Evolutionary conservation across 371 early-diverging fungal species (phyloP), one percentile per base, ranked within the genome.

Genomic region (Rhizopus arrhizus): DNA sequence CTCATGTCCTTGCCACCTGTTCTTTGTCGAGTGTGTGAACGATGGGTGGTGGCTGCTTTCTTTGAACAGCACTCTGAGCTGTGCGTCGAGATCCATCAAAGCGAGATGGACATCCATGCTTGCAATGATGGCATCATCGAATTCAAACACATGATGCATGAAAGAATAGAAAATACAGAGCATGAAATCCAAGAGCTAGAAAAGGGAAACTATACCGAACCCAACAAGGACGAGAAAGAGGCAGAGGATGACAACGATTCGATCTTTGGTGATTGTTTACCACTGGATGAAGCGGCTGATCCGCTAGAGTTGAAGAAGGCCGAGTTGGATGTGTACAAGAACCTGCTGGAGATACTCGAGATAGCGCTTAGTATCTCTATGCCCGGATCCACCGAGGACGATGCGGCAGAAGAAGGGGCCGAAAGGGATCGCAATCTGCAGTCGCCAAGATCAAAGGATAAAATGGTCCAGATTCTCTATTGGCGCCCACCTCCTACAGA

Each of bases 1-100:
- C 43, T 78, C 41, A 59, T 77, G 65, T 34, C 59, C 3, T 56
- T 74, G 32, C 82, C 72, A 42, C 87, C 70, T 49, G 81, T 85
- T 0, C 75, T 92, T 1, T 95, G 95, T 70, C 84, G 86, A 36
- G 86, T 95, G 16, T 95, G 95, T 62, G 95, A 95, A 64, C 76
- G 87, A 45, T 81, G 78, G 61, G 82, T 92, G 16, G 88, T 91
- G 0, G 87, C 88, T 6, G 69, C 86, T 0, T 82, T 87, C 48
- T 93, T 95, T 68, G 90, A 90, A 64, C 85, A 86, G 58, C 95
- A 95, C 70, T 82, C 88, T 8, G 83, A 77, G 43, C 61, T 80
- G 4, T 95, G 95, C 72, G 77, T 85, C 8, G 87, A 89, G 40
- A 84, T 91, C 40, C 92, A 95, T 73, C 86, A 89, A 32, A 80